Evolutionary conservation across 2,329 filamentous ascomycete genomes (phyloP).

Genomic region (Cladosporium sp.): DNA sequence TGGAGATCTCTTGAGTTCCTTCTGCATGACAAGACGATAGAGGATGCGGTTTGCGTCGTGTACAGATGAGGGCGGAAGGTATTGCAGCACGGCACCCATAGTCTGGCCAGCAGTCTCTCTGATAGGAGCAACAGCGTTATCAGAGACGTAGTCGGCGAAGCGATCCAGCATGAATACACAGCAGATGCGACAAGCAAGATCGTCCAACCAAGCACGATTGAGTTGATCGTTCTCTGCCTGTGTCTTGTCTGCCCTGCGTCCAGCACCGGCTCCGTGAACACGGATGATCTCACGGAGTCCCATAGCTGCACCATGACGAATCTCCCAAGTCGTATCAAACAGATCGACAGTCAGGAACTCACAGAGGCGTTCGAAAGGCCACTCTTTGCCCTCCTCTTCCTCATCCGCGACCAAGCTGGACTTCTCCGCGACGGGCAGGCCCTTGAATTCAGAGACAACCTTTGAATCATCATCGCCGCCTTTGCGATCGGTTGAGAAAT

Average conservation of each 20-base stretch:
- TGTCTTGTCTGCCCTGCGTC: slow-evolving; percentile 66
- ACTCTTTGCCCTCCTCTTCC: slow-evolving; percentile 73
- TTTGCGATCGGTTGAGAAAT: slow-evolving; percentile 82
- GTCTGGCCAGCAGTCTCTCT: slow-evolving; percentile 93
- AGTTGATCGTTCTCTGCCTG: slow-evolving; percentile 70
- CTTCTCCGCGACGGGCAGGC: slow-evolving; percentile 73
- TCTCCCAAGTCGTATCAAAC: slow-evolving; percentile 92
- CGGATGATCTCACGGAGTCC: slow-evolving; percentile 86
- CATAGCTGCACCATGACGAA: slow-evolving; percentile 93
- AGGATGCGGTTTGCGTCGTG: slow-evolving; percentile 79
- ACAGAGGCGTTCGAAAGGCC: slow-evolving; percentile 91
- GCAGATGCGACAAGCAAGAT: slow-evolving; percentile 89
- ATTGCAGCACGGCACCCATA: slow-evolving; percentile 80
- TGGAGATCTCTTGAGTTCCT: slow-evolving; percentile 67
- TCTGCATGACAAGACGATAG: slow-evolving; percentile 87
- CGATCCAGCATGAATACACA: slow-evolving; percentile 96
- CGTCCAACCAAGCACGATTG: slow-evolving; percentile 86
- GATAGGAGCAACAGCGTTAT: slow-evolving; percentile 94
- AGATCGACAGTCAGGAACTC: slow-evolving; percentile 92
- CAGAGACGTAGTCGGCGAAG: slow-evolving; percentile 96
- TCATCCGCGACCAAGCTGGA: slow-evolving; percentile 77
- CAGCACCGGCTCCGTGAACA: slow-evolving; percentile 86
- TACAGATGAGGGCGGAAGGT: slow-evolving; percentile 74
- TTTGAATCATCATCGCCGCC: slow-evolving; percentile 84
- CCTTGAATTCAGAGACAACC: slow-evolving; percentile 93